Evolutionary conservation across 768 basidiomycete genomes (phyloP).

Genomic region (Mycena chlorophos): DNA sequence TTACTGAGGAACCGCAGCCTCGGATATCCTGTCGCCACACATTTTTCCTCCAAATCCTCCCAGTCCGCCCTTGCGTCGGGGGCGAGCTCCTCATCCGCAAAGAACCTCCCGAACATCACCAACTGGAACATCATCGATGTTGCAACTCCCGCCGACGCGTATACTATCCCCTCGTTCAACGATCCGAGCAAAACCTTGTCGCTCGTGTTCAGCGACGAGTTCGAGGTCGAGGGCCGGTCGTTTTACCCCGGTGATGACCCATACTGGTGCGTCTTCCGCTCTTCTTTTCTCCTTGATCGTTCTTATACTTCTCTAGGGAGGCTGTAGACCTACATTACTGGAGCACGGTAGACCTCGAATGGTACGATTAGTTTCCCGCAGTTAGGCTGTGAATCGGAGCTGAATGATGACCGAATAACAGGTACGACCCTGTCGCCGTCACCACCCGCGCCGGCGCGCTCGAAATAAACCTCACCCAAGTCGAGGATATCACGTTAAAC

Average conservation of each 20-base stretch:
- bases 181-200: constrained; percentile 33
- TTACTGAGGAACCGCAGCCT: constrained; percentile 10
- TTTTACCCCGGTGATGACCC: constrained; percentile 87
- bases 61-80: background rate
- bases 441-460: constrained; percentile 72
- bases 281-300: constrained; percentile 83
- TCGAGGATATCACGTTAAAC: constrained; percentile 40
- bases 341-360: constrained; percentile 21
- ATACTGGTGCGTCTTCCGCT: constrained; percentile 62
- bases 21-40: constrained; percentile 7
- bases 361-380: constrained; percentile 30
- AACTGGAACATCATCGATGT: constrained; percentile 35
- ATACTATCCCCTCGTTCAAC: constrained; percentile 34
- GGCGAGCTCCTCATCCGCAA: constrained; percentile 3
- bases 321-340: background rate
- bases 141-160: constrained; percentile 58
- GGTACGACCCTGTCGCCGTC: constrained; percentile 71
- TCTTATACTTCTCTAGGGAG: constrained; percentile 45
- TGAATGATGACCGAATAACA: background rate
- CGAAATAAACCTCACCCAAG: constrained; percentile 63
- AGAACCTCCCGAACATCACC: constrained; percentile 15
- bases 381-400: background rate
- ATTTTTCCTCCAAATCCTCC: background rate
- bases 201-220: constrained; percentile 81
- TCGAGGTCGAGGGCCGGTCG: constrained; percentile 70